Evolutionary conservation across 441 rosid genomes (phyloP).

Genomic region (Metrosideros polymorpha): DNA sequence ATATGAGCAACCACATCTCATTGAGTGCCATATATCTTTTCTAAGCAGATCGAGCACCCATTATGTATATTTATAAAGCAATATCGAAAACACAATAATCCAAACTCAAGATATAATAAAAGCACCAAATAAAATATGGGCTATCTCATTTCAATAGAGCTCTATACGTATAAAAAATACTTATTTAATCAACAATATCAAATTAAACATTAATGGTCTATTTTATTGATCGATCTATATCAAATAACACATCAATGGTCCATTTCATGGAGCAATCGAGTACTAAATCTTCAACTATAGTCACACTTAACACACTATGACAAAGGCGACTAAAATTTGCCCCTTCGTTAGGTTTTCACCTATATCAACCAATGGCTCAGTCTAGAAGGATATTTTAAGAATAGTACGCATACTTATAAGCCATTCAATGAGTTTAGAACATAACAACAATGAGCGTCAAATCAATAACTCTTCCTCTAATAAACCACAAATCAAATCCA

Average conservation of each 20-base stretch:
- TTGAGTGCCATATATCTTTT: background rate
- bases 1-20: background rate
- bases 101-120: too few species aligned
- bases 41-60: background rate
- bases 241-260: background rate
- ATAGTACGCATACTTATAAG: background rate
- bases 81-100: too few species aligned
- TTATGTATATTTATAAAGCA: too few species aligned
- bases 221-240: background rate
- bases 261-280: background rate
- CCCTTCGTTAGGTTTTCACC: background rate
- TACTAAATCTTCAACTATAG: background rate
- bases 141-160: background rate
- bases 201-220: background rate
- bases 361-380: rapidly evolving
- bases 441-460: background rate
- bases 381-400: background rate
- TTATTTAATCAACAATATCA: background rate
- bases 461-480: background rate
- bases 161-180: background rate
- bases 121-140: too few species aligned
- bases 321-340: background rate
- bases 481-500: background rate
- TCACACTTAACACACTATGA: background rate
- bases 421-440: background rate